Evolutionary conservation across 23 red algal species (phyloP).

Genomic region (Gracilaria domingensis): DNA sequence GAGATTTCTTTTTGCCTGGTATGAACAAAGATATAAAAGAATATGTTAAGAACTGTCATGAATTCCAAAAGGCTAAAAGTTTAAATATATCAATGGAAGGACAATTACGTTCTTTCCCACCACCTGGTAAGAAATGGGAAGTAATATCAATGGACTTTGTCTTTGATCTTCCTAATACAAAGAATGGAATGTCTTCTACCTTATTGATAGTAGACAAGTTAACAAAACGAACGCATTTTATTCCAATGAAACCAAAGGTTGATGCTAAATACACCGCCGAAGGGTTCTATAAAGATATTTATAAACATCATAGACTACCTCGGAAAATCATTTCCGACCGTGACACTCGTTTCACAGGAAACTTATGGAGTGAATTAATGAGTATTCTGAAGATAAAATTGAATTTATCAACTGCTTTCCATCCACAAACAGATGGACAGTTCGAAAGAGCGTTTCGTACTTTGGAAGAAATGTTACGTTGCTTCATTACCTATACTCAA

Average conservation of each 20-base stretch:
- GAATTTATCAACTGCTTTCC: slow-evolving; percentile 33
- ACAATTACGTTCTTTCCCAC: slow-evolving; percentile 15
- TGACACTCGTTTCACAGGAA: slow-evolving; percentile 34
- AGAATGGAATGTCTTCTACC: slow-evolving; percentile 11
- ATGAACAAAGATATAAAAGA: slow-evolving; percentile 33
- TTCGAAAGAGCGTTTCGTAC: slow-evolving; percentile 34
- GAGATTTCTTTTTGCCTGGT: slow-evolving; percentile 43
- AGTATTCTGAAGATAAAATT: slow-evolving; percentile 13
- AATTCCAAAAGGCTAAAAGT: slow-evolving; percentile 29
- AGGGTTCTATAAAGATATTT: slow-evolving; percentile 27
- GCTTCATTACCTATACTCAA: slow-evolving; percentile 35
- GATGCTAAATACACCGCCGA: slow-evolving; percentile 31
- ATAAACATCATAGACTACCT: slow-evolving; percentile 9
- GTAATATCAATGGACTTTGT: slow-evolving; percentile 52
- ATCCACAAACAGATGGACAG: slow-evolving; percentile 55
- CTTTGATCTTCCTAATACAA: slow-evolving; percentile 31
- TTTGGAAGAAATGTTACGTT: slow-evolving; percentile 35
- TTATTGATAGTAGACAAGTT: slow-evolving; percentile 34
- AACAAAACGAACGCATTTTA: slow-evolving; percentile 36
- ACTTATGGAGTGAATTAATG: slow-evolving; percentile 42
- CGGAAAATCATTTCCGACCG: slow-evolving; percentile 35
- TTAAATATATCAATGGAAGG: neutral
- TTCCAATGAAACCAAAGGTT: neutral
- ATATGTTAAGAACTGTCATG: neutral
- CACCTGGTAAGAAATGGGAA: slow-evolving; percentile 35